phyloP scores from a whole-genome alignment of 1,284 basidiomycete genomes.

The Paramarasmius palmivorus region DNA sequence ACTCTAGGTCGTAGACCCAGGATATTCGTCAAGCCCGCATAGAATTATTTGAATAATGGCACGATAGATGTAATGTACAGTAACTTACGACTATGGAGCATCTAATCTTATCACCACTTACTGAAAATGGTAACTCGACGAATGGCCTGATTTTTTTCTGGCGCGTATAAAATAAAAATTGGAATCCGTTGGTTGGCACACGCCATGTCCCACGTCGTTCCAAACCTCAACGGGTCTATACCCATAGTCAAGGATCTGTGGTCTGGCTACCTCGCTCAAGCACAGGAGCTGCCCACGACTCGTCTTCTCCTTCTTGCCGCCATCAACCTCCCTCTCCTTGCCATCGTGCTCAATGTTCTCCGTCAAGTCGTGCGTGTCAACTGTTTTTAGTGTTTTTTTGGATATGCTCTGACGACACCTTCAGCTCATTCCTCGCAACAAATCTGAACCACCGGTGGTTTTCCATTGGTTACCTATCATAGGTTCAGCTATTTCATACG shows the following conservation, averaged over 20 bases:
- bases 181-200: conserved; percentile 3
- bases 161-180: background rate
- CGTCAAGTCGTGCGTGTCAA: conserved; percentile 36
- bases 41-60: no score
- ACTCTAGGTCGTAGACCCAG: background rate
- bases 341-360: conserved; percentile 41
- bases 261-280: conserved; percentile 46
- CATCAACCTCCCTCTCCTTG: conserved; percentile 37
- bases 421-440: conserved; percentile 53
- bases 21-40: background rate
- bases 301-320: conserved; percentile 35
- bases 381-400: background rate
- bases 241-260: conserved; percentile 39
- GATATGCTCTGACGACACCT: background rate
- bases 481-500: conserved; percentile 78
- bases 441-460: conserved; percentile 71
- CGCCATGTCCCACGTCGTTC: conserved; percentile 30
- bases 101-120: background rate
- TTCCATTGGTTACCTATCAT: conserved; percentile 84
- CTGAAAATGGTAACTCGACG: background rate
- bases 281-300: conserved; percentile 36
- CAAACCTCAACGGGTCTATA: conserved; percentile 37
- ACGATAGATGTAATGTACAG: no score
- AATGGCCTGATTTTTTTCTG: conserved; percentile 1
- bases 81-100: background rate